Evolutionary conservation across 164 flowering plant species (phyloP).

Genomic region (Sextonia rubra): DNA sequence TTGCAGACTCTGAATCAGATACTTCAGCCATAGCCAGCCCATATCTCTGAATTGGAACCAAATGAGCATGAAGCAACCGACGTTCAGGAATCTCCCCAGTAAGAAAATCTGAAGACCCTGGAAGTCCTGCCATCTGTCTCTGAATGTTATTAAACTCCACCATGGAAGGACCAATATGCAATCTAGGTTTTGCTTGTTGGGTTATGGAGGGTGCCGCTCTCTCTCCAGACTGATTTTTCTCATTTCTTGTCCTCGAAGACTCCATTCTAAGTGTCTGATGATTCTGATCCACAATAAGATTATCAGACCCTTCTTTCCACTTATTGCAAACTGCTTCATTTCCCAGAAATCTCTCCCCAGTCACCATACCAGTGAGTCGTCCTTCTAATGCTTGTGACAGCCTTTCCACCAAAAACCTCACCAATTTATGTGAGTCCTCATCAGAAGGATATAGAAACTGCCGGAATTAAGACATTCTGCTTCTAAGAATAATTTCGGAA

Average conservation of each 20-base stretch:
- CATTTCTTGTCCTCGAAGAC: slow-evolving; percentile 6
- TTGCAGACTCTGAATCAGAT: slow-evolving; percentile 1
- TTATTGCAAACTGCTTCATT: slow-evolving; percentile 10
- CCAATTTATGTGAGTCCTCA: slow-evolving; percentile 64
- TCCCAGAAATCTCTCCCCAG: slow-evolving; percentile 1
- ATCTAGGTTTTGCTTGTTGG: neutral
- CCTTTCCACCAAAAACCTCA: slow-evolving; percentile 69
- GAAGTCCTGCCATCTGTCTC: neutral
- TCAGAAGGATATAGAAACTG: slow-evolving; percentile 89
- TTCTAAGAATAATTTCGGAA: slow-evolving; percentile 40
- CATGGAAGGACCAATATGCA: neutral
- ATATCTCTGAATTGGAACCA: slow-evolving; percentile 6
- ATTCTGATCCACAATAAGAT: slow-evolving; percentile 14
- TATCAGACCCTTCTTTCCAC: slow-evolving; percentile 10
- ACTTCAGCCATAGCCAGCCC: slow-evolving; percentile 5
- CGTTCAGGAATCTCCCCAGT: slow-evolving; percentile 2
- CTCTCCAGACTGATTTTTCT: slow-evolving; percentile 22
- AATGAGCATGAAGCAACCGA: slow-evolving; percentile 3
- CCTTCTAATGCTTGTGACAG: slow-evolving; percentile 39
- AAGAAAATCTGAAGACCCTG: slow-evolving; percentile 13
- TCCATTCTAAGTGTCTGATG: slow-evolving; percentile 16
- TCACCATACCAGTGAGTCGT: slow-evolving; percentile 14
- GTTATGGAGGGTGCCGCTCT: slow-evolving; percentile 9
- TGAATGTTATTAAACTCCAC: neutral
- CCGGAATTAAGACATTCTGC: slow-evolving; percentile 69